Percentiles rank a stretch among this genome's conserved stretches.
Evolutionary conservation across 2,329 filamentous ascomycete species (phyloP).

Genomic region (Cladosporium halotolerans): DNA sequence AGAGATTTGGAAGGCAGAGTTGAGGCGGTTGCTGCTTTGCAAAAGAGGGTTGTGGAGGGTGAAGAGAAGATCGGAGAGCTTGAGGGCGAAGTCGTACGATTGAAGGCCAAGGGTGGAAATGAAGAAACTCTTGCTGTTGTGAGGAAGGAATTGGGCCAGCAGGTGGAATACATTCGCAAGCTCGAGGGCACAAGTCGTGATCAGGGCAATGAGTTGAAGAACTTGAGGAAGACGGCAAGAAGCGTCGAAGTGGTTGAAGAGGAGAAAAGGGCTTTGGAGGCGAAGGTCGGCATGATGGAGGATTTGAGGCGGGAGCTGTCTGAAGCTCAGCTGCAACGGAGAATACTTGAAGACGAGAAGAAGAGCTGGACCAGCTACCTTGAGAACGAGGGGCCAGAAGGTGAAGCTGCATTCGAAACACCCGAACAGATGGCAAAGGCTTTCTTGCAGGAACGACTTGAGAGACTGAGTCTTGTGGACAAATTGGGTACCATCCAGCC

Average conservation of each 20-base stretch:
- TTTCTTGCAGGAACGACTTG: slow-evolving; percentile 73
- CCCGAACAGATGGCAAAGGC: slow-evolving; percentile 83
- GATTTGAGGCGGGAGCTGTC: slow-evolving; percentile 68
- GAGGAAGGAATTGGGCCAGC: slow-evolving; percentile 80
- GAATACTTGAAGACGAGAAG: slow-evolving; percentile 82
- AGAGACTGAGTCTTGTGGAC: slow-evolving; percentile 72
- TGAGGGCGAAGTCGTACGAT: slow-evolving; percentile 73
- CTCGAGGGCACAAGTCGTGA: slow-evolving; percentile 77
- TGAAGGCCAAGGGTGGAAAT: slow-evolving; percentile 84
- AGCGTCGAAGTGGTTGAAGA: slow-evolving; percentile 93
- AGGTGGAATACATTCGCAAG: slow-evolving; percentile 82
- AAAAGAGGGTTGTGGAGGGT: slow-evolving; percentile 50
- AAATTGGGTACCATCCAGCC: slow-evolving; percentile 72
- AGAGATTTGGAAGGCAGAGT: slow-evolving; percentile 54
- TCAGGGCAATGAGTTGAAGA: slow-evolving; percentile 70
- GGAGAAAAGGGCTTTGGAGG: slow-evolving; percentile 79
- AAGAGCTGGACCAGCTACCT: slow-evolving; percentile 82
- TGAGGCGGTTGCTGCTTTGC: slow-evolving; percentile 51
- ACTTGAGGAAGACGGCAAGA: slow-evolving; percentile 72
- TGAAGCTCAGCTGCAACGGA: slow-evolving; percentile 74
- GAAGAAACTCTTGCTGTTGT: slow-evolving; percentile 79
- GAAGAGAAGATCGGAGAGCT: slow-evolving; percentile 67
- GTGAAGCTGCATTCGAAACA: slow-evolving; percentile 68
- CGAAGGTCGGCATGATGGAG: slow-evolving; percentile 68
- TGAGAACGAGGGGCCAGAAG: slow-evolving; percentile 57